phyloP scores from a whole-genome alignment of 2,329 filamentous ascomycete genomes.

The Neofusicoccum sp. region DNA sequence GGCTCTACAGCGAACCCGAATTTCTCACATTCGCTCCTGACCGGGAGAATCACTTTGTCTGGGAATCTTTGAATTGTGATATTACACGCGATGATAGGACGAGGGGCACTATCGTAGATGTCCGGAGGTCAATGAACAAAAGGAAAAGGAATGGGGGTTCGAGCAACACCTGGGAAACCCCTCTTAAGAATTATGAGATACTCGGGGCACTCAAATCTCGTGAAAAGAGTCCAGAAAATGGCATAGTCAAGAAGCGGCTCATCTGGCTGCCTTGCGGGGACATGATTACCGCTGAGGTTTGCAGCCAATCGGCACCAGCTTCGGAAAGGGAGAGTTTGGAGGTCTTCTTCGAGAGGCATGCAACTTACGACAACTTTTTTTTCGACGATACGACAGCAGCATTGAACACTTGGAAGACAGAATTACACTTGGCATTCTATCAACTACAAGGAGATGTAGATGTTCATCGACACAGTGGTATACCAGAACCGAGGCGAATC shows the following conservation, averaged over 20 bases:
- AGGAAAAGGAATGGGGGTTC: no score
- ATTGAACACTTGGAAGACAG: not conserved
- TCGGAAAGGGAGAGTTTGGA: not conserved
- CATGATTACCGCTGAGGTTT: not conserved
- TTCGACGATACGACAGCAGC: not conserved
- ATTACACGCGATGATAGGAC: not conserved
- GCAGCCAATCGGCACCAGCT: not conserved
- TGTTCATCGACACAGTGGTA: no score
- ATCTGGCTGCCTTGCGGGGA: not conserved
- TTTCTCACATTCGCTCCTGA: not conserved
- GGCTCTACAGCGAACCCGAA: not conserved
- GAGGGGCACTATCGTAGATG: no score
- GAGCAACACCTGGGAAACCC: no score
- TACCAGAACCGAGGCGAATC: slow-evolving; percentile 20
- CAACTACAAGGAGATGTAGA: not conserved
- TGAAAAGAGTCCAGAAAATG: not conserved
- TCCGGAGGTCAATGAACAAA: no score
- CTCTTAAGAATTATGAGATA: not conserved
- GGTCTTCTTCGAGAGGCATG: not conserved
- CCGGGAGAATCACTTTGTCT: not conserved
- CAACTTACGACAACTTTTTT: not conserved
- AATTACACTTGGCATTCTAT: not conserved
- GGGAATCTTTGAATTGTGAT: no score
- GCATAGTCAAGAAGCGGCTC: not conserved
- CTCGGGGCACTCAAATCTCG: not conserved